A percentile compares a stretch with the other conserved stretches of the same genome.
phyloP scores from a whole-genome alignment of 805 yeast genomes.

The Candida michaelii region DNA sequence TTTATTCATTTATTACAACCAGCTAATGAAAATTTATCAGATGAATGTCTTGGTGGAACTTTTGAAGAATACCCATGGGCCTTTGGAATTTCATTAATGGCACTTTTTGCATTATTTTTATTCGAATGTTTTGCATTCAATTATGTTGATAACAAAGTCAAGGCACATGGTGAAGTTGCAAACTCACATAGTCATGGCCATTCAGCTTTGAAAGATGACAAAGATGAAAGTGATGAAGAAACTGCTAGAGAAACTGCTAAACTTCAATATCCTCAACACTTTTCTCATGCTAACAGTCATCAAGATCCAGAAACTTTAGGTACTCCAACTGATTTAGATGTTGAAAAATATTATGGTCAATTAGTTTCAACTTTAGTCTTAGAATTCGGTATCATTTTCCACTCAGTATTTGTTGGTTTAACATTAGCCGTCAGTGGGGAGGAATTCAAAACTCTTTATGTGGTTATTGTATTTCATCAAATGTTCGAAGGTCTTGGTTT shows the following conservation, averaged over 20 bases:
- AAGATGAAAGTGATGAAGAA: slow-evolving; percentile 17
- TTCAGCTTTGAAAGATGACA: slow-evolving; percentile 20
- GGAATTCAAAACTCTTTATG: slow-evolving; percentile 68
- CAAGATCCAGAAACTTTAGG: slow-evolving; percentile 45
- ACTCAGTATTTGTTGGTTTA: slow-evolving; percentile 79
- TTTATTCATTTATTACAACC: slow-evolving; percentile 74
- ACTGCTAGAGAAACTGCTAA: background rate
- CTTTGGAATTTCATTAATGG: slow-evolving; percentile 51
- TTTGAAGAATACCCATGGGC: slow-evolving; percentile 56
- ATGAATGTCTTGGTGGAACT: slow-evolving; percentile 63
- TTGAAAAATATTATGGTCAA: slow-evolving; percentile 56
- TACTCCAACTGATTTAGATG: slow-evolving; percentile 35
- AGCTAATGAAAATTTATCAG: slow-evolving; percentile 56
- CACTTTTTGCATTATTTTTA: slow-evolving; percentile 52
- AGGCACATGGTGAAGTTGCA: slow-evolving; percentile 31
- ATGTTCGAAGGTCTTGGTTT: slow-evolving; percentile 84
- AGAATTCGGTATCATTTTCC: slow-evolving; percentile 81
- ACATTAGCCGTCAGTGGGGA: slow-evolving; percentile 77
- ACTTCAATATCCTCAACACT: slow-evolving; percentile 36
- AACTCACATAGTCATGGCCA: slow-evolving; percentile 48
- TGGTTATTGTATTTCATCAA: slow-evolving; percentile 75
- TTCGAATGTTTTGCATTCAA: slow-evolving; percentile 51
- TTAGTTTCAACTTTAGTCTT: slow-evolving; percentile 48
- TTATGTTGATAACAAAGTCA: slow-evolving; percentile 39
- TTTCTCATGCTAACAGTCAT: slow-evolving; percentile 42